Conservation (phyloP, 352 stramenopile species). For the Globisporangium canariense region DNA sequence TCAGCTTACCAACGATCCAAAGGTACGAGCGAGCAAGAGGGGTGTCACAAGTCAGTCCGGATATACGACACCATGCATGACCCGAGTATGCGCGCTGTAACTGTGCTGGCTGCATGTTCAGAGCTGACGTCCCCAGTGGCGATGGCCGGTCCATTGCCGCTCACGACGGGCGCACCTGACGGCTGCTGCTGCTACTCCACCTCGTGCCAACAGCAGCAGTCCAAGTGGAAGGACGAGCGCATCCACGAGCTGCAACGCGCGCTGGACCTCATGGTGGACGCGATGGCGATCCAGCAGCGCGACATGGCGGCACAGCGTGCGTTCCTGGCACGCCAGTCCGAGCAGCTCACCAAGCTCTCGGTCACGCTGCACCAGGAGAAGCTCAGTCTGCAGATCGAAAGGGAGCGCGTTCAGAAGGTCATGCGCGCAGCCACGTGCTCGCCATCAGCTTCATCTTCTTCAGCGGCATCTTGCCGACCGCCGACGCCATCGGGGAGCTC, state of each 20-base stretch:
- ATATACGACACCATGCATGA: not conserved
- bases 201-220: conserved; percentile 20
- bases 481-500: conserved; percentile 2
- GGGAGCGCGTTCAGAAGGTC: conserved; percentile 19
- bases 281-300: conserved; percentile 39
- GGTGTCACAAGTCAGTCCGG: not conserved
- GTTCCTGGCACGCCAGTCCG: conserved; percentile 29
- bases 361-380: conserved; percentile 33
- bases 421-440: not conserved
- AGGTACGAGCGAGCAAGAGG: not conserved
- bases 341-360: conserved; percentile 32
- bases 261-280: conserved; percentile 37
- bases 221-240: conserved; percentile 29
- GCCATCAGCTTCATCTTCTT: not conserved
- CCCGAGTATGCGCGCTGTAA: too few species aligned
- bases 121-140: not conserved
- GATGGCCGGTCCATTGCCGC: not conserved
- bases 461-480: not conserved
- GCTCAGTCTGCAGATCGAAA: conserved; percentile 28
- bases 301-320: conserved; percentile 32
- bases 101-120: not conserved
- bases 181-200: conserved; percentile 16
- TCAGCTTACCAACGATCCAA: not conserved
- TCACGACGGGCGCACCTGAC: not conserved
- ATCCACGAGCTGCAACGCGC: conserved; percentile 32